These are phyloP conservation scores for Fusarium sp. DNA, from an alignment of 2,329 filamentous ascomycete species.

Conservation along the genomic window DNA sequence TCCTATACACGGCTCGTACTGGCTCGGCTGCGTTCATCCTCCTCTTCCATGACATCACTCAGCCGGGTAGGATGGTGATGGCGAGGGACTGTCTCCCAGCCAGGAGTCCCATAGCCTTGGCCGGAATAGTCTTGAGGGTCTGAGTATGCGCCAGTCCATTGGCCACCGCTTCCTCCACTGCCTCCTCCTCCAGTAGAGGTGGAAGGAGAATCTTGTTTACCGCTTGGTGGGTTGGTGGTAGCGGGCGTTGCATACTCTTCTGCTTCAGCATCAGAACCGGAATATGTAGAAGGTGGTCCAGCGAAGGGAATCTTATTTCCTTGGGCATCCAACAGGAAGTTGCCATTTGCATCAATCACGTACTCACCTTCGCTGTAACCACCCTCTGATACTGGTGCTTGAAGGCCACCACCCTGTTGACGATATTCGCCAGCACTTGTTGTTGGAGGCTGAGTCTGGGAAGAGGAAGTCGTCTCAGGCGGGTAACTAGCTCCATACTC, in stretches of 20 bases:
- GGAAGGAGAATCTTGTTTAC: conserved; percentile 46
- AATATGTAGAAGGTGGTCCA: conserved; percentile 55
- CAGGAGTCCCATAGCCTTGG: conserved; percentile 70
- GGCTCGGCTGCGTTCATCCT: conserved; percentile 82
- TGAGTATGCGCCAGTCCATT: conserved; percentile 56
- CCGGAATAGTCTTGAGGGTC: conserved; percentile 70
- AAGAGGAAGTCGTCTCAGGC: conserved; percentile 53
- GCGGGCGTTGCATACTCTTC: conserved; percentile 68
- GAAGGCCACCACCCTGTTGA: conserved; percentile 34
- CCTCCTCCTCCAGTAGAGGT: conserved; percentile 47
- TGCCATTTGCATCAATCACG: conserved; percentile 68
- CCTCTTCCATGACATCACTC: conserved; percentile 87
- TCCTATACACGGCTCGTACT: conserved; percentile 66
- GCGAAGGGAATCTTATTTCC: conserved; percentile 67
- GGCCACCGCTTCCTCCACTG: conserved; percentile 50
- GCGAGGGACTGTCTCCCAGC: conserved; percentile 79
- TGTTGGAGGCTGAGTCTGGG: conserved; percentile 51
- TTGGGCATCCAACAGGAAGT: conserved; percentile 68
- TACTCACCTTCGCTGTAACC: conserved; percentile 78
- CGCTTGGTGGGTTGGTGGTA: conserved; percentile 53
- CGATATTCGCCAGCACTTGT: conserved; percentile 44
- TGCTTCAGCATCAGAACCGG: conserved; percentile 61
- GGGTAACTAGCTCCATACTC: conserved; percentile 46
- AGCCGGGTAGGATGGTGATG: conserved; percentile 90
- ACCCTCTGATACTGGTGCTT: conserved; percentile 61